Evolutionary conservation across 1,284 basidiomycete genomes (phyloP).

Genomic region (Xerocomus minutiporus): DNA sequence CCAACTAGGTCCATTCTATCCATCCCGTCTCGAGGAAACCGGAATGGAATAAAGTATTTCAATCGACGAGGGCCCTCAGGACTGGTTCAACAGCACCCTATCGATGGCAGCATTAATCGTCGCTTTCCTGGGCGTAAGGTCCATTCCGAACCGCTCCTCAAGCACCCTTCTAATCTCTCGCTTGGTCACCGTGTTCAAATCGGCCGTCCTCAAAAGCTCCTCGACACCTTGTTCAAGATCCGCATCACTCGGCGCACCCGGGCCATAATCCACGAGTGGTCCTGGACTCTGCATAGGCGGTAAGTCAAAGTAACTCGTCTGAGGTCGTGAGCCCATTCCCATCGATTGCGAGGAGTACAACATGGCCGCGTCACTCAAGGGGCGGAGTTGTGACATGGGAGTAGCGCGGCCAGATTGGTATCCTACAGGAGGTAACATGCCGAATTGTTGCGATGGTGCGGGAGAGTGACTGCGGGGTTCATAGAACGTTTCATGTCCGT

Average conservation of each 20-base stretch:
- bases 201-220: constrained; percentile 67
- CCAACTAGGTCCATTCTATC: constrained; percentile 16
- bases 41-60: too few relatives aligned
- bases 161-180: constrained; percentile 79
- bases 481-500: constrained; percentile 80
- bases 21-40: too few relatives aligned
- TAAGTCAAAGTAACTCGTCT: constrained; percentile 72
- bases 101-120: constrained; percentile 72
- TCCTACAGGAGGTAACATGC: constrained; percentile 56
- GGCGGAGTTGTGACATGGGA: constrained; percentile 44
- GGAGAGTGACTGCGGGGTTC: constrained; percentile 67
- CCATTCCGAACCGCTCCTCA: constrained; percentile 74
- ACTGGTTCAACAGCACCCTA: constrained; percentile 43
- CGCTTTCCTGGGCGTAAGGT: constrained; percentile 61
- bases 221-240: constrained; percentile 74
- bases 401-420: constrained; percentile 78
- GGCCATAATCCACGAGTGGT: constrained; percentile 40
- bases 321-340: constrained; percentile 60
- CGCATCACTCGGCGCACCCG: constrained; percentile 52
- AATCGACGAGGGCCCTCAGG: constrained; percentile 8
- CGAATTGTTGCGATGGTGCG: constrained; percentile 55
- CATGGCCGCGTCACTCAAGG: constrained; percentile 37
- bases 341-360: constrained; percentile 56
- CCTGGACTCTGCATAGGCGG: constrained; percentile 51
- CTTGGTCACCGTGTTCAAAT: constrained; percentile 87